phyloP scores from a whole-genome alignment of 176 grass and related monocot species.

The Carex kokanica region DNA sequence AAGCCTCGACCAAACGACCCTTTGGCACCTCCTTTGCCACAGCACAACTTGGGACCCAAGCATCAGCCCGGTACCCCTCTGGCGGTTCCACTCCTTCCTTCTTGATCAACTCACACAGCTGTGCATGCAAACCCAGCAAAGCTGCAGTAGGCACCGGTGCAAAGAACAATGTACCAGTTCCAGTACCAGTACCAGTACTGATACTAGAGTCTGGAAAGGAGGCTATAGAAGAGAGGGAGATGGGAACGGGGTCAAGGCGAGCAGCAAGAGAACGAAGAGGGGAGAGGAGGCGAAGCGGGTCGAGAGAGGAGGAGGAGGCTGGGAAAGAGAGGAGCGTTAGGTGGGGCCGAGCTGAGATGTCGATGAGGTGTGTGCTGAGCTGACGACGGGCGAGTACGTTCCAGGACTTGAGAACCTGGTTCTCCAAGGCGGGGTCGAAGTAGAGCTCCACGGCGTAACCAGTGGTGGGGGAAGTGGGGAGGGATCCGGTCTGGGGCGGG shows the following conservation, averaged over 20 bases:
- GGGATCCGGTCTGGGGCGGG: not conserved
- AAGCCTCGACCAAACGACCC: constrained; percentile 74
- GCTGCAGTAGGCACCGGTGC: constrained; percentile 73
- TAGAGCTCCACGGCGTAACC: constrained; percentile 87
- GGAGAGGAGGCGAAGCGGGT: constrained; percentile 62
- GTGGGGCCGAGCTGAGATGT: constrained; percentile 70
- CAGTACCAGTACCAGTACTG: not conserved
- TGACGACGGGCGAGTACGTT: constrained; percentile 93
- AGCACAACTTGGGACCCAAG: constrained; percentile 76
- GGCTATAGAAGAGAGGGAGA: constrained; percentile 63
- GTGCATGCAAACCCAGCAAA: constrained; percentile 78
- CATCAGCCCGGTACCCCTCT: constrained; percentile 66
- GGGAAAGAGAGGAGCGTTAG: constrained; percentile 67
- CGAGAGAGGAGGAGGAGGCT: constrained; percentile 45
- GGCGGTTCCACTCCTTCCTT: constrained; percentile 85
- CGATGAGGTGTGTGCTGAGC: constrained; percentile 79
- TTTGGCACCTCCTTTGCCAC: constrained; percentile 83
- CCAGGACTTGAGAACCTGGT: constrained; percentile 99
- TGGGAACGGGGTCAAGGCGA: constrained; percentile 67
- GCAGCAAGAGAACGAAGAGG: constrained; percentile 74
- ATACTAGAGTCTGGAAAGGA: constrained; percentile 29
- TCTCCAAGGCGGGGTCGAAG: constrained; percentile 96
- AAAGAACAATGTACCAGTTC: constrained; percentile 59
- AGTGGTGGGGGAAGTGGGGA: not conserved
- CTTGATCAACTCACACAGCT: constrained; percentile 77